Evolutionary conservation across 495 filamentous ascomycete species (phyloP), one percentile per base, ranked within the genome.

Genomic region (Chaetomium cochliodes): DNA sequence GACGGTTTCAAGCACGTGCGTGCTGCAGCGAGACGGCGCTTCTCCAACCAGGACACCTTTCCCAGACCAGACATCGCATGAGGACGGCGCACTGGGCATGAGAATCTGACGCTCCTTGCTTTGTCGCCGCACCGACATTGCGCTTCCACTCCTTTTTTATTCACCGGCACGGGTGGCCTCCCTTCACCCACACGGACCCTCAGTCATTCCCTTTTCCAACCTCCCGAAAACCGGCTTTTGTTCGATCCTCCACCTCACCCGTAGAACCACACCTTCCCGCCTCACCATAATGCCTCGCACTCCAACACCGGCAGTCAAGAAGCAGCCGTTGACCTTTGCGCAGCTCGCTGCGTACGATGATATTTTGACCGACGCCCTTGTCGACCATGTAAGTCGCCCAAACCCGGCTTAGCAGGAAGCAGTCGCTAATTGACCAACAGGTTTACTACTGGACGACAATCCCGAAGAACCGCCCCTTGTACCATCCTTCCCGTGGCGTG

Each of bases 281-380:
- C n/a, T 18, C 22, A 23, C 23, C 65, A 61, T 28, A 26, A 72
- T 72, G 70, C 73, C 66, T 58, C 70, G 58, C 26, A 16, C 67
- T 26, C 11, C 63, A 15, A 60, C 49, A 7, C 20, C 52, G 22
- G 49, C 60, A 18, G n/a, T 62, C 16, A 84, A 87, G 72, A 88
- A 84, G 76, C 85, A 90, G 65, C 87, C 86, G 69, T 80, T 98
- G 66, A 96, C 92, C 15, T 80, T 97, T 62, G 85, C 85, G 46
- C 92, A 97, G 78, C 80, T 99, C 64, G 87, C 91, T 30, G 88
- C 89, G 62, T 97, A 97, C 80, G 94, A 99, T 78, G 94, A 99
- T 74, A 87, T 99, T 68, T 83, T 96, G 67, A 98, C 94, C 0
- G 96, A 99, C 86, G 89, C 90, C 63, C 88, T 99, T 41, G 87